These are phyloP conservation scores for Ophiostoma australiae DNA, from an alignment of 2,329 filamentous ascomycete genomes.

Conservation along the genomic window DNA sequence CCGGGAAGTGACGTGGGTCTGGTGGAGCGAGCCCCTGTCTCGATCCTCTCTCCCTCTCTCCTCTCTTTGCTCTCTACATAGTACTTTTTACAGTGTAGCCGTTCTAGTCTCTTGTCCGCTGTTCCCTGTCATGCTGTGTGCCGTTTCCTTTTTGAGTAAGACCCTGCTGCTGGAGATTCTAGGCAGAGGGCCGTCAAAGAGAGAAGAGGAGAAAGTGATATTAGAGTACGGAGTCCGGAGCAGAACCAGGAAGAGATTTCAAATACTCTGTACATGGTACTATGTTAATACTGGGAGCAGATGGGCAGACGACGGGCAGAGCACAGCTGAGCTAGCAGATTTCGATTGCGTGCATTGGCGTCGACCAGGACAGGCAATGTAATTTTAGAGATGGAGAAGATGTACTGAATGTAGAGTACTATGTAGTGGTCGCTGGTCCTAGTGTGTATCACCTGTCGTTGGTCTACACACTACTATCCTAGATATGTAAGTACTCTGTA, in stretches of 20 bases:
- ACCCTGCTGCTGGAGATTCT: constrained; percentile 8
- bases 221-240: no score
- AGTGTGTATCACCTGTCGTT: no score
- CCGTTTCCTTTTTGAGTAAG: not conserved
- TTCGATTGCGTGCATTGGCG: not conserved
- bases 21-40: constrained; percentile 10
- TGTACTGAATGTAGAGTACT: no score
- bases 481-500: no score
- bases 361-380: not conserved
- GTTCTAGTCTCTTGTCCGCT: not conserved
- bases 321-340: not conserved
- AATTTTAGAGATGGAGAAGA: not conserved
- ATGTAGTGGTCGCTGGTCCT: no score
- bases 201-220: not conserved
- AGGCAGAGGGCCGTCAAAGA: not conserved
- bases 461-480: no score
- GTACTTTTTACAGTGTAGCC: not conserved
- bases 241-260: not conserved
- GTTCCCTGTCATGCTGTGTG: not conserved
- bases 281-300: no score
- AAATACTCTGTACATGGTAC: not conserved
- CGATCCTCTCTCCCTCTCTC: not conserved
- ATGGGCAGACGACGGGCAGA: no score
- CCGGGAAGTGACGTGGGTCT: not conserved
- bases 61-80: not conserved